Base-by-base conservation (phyloP, 2,329 filamentous ascomycete species). In the Cercospora nicotianae region DNA sequence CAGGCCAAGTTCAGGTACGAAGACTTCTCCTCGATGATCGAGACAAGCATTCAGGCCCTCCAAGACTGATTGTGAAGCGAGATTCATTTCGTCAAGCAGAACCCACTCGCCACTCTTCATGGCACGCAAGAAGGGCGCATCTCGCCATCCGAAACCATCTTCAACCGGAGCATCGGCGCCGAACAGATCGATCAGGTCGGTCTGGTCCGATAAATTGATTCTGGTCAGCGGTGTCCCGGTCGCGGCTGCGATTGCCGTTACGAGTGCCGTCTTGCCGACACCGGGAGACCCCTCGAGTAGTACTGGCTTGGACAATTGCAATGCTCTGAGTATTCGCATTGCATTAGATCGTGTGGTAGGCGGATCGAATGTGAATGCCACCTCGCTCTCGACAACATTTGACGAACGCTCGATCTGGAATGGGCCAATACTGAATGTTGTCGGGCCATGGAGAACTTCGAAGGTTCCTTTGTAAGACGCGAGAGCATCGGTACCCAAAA, bases 51-150 rank as follows among this genome's bases (percentile, higher is more conserved):
- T 99, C 33, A 99, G 83, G 70, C 95, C 96, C 81, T 99, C 95
- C 1, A 99, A 86, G 1, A 99, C 94, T 4, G 94, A 96, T 78
- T 99, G 95, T 0, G 94, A 98, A 1, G 96, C 95, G 70, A 99
- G 82, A 75, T 99, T 99, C 95, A 99, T 99, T 82, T 99, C 95
- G 76, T 99, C 95, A 0, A 99, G 85, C 30, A 99, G 83, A 10
- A 99, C 95, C 95, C 95, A 99, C 74, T 96, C 92, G 30, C 95
- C 95, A 67, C 88, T 91, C 77, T 98, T 95, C 94, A 99, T 98
- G 0, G 95, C 95, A 77, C 93, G 91, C 20, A 99, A 83, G 77
- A 99, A 98, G 0, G 95, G 94, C 0, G 94, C 95, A 78, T 99
- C 94, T 73, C 93, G 88, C 95, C 95, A 99, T 1, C 92, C 90